phyloP scores from a whole-genome alignment of 2,329 filamentous ascomycete genomes.

The Aspergillus sclerotialis region DNA sequence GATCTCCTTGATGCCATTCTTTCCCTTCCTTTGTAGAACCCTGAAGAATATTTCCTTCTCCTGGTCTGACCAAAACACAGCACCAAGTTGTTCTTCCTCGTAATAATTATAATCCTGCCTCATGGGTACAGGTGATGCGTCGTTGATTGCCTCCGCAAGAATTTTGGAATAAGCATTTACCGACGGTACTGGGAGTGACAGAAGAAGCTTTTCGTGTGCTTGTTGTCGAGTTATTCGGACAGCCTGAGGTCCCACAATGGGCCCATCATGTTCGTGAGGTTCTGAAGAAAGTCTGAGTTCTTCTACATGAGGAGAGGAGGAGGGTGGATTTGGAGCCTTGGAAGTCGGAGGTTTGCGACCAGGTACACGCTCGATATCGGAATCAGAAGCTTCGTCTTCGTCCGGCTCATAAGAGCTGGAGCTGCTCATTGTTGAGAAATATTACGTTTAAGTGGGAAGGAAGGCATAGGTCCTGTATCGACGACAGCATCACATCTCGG shows the following conservation, averaged over 20 bases:
- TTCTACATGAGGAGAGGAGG: background rate
- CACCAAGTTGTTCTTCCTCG: slow-evolving; percentile 56
- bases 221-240: slow-evolving; percentile 2
- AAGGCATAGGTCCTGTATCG: slow-evolving; percentile 11
- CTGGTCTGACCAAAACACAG: slow-evolving; percentile 58
- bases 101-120: slow-evolving; percentile 18
- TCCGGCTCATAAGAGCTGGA: slow-evolving; percentile 25
- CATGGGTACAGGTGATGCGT: slow-evolving; percentile 6
- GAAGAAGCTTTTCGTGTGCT: slow-evolving; percentile 6
- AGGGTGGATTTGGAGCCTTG: background rate
- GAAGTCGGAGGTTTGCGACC: slow-evolving; percentile 6
- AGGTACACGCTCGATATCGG: slow-evolving; percentile 9
- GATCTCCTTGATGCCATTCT: slow-evolving; percentile 56
- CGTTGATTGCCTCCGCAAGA: slow-evolving; percentile 52
- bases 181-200: slow-evolving; percentile 34
- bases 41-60: slow-evolving; percentile 70
- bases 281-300: background rate
- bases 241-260: background rate
- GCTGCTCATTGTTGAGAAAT: slow-evolving; percentile 35
- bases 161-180: slow-evolving; percentile 45
- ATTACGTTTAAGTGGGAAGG: no score
- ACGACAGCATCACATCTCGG: slow-evolving; percentile 18
- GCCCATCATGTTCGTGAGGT: background rate
- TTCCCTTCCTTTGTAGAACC: slow-evolving; percentile 57
- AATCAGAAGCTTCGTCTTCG: slow-evolving; percentile 22